Evolutionary conservation across 768 basidiomycete genomes (phyloP).

Genomic region (Gymnopilus dilepis): DNA sequence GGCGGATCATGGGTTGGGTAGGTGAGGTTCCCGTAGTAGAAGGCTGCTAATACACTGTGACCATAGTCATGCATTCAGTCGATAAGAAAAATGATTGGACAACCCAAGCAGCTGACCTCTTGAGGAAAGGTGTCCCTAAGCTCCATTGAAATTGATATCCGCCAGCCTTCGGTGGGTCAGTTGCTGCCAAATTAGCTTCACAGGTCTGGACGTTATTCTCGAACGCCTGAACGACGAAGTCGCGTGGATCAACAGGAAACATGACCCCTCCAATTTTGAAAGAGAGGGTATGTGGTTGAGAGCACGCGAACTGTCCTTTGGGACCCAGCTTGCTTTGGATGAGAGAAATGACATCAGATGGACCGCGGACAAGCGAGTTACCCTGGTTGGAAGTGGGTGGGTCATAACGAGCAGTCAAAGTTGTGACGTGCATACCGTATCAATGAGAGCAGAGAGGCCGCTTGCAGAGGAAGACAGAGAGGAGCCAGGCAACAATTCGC

Average conservation of each 20-base stretch:
- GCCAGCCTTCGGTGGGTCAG: conserved; percentile 63
- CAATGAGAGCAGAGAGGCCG: conserved; percentile 66
- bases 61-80: conserved; percentile 1
- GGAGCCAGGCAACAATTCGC: conserved; percentile 61
- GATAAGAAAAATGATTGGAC: conserved; percentile 1
- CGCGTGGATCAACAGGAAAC: conserved; percentile 79
- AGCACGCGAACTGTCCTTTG: conserved; percentile 54
- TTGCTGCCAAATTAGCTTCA: conserved; percentile 57
- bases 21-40: conserved; percentile 74
- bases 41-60: conserved; percentile 64
- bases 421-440: conserved; percentile 56
- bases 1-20: conserved; percentile 72
- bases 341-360: conserved; percentile 61
- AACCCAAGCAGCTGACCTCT: conserved; percentile 53
- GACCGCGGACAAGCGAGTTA: conserved; percentile 79
- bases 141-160: conserved; percentile 80
- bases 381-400: conserved; percentile 50
- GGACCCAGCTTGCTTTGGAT: conserved; percentile 49
- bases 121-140: conserved; percentile 77
- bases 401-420: background rate
- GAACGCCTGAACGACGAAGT: conserved; percentile 57
- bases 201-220: conserved; percentile 49
- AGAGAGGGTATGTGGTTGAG: conserved; percentile 61
- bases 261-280: conserved; percentile 72
- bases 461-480: conserved; percentile 51